Conservation (phyloP, 129 eudicot genomes). For the Helianthus tuberosus region DNA sequence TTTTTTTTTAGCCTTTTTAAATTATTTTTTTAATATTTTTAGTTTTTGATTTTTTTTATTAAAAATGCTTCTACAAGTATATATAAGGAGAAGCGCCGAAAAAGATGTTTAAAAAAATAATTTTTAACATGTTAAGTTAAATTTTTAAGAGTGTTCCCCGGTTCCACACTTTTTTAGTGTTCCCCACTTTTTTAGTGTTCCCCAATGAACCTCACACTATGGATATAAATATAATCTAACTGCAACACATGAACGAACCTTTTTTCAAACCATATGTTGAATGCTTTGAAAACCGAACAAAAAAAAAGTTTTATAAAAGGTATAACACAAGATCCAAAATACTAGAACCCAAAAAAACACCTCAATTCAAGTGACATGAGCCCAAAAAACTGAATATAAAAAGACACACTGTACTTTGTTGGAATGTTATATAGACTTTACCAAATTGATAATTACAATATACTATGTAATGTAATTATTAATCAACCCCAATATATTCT, state of each 20-base stretch:
- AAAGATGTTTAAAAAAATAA: too few species aligned
- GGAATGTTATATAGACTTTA: constrained; percentile 20
- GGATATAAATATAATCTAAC: neutral
- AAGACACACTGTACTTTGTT: constrained; percentile 19
- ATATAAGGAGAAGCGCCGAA: too few species aligned
- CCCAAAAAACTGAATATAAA: constrained; percentile 20
- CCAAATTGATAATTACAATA: constrained; percentile 10
- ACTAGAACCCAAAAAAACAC: constrained; percentile 25
- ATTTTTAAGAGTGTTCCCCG: too few species aligned
- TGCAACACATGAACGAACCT: neutral
- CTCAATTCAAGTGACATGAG: constrained; percentile 27
- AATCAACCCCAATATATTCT: constrained; percentile 39
- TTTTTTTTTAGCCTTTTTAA: too few species aligned
- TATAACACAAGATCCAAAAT: constrained; percentile 37
- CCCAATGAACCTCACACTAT: too few species aligned
- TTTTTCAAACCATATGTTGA: neutral
- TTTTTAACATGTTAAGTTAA: too few species aligned
- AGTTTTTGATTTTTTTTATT: too few species aligned
- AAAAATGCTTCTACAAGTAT: too few species aligned
- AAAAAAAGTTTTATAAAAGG: neutral
- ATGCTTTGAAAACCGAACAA: neutral
- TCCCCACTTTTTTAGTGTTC: too few species aligned
- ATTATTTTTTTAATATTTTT: too few species aligned
- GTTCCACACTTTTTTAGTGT: too few species aligned
- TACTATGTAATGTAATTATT: neutral